Evolutionary conservation across 352 stramenopile genomes (phyloP), one percentile per base, ranked within the genome.

Genomic region (Globisporangium rhizosaccharum): DNA sequence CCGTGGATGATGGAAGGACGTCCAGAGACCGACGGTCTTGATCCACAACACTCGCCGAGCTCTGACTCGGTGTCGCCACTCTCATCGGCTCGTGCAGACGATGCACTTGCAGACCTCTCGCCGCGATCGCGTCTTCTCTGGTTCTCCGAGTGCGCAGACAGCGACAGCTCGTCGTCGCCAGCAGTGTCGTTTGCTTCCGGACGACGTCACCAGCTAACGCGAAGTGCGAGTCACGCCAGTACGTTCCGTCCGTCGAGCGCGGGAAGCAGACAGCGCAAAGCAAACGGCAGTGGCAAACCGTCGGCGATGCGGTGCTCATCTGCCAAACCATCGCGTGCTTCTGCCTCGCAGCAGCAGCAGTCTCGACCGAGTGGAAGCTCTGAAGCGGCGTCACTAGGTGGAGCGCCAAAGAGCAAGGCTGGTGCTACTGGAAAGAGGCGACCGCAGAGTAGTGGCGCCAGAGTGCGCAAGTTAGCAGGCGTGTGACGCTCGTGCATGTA

Each of bases 71-170:
- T 33, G 0, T 59, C 61, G 9, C 55, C 58, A 5, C 14, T 53
- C 9, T 39, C 44, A 18, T 26, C 28, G 10, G 28, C 52, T 30
- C n/a, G 52, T 9, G 48, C 12, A 23, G 63, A 68, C 36, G 57
- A 57, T 51, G 51, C 61, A 1, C 30, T 79, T 4, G 58, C 71
- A 5, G 56, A 67, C n/a, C 60, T 83, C 30, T 90, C 79, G 0
- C 80, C 80, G 47, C 77, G 80, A 30, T 85, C 71, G 42, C 75
- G 77, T 0, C 58, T 90, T n/a, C 58, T 90, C 8, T 88, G 78
- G 68, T 71, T 87, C 54, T 90, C 79, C 0, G 65, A 72, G 6
- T 86, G 66, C 53, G 68, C 53, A 4, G 59, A 66, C 26, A 65
- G 69, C 20, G 59, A 66, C 26, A 65, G 69, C 20, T 51, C 59